phyloP scores from a whole-genome alignment of 2,329 filamentous ascomycete species.

The Geosmithia putterillii region DNA sequence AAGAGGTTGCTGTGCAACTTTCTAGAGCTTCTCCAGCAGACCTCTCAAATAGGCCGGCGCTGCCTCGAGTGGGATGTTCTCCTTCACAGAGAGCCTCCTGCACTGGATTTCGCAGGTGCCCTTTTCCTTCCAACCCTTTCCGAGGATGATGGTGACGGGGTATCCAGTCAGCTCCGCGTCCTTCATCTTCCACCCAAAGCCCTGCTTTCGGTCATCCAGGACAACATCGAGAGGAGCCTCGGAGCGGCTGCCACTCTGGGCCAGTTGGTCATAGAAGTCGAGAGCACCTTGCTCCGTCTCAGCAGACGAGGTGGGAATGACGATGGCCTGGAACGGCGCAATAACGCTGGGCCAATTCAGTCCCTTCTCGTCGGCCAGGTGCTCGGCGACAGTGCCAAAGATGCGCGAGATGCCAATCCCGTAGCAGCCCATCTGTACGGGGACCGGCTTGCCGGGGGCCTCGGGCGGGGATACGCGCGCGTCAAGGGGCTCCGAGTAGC shows the following conservation, averaged over 20 bases:
- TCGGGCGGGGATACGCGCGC: conserved; percentile 40
- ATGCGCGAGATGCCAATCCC: conserved; percentile 89
- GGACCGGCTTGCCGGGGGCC: conserved; percentile 20
- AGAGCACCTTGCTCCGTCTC: conserved; percentile 33
- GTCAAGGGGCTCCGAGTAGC: conserved; percentile 67
- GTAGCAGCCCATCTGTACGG: conserved; percentile 90
- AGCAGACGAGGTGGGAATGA: conserved; percentile 48
- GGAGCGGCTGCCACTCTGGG: conserved; percentile 6
- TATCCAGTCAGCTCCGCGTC: conserved; percentile 88
- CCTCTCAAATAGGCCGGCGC: conserved; percentile 25
- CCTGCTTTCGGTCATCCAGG: conserved; percentile 59
- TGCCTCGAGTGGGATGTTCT: conserved; percentile 39
- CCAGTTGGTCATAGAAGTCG: conserved; percentile 51
- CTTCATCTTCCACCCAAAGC: conserved; percentile 72
- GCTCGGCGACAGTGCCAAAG: conserved; percentile 73
- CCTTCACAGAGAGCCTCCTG: conserved; percentile 49
- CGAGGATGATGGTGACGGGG: conserved; percentile 70
- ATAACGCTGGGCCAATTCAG: conserved; percentile 82
- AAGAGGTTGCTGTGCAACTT: not conserved
- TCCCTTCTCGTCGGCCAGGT: conserved; percentile 57
- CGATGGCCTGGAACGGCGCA: conserved; percentile 67
- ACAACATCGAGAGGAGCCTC: conserved; percentile 43
- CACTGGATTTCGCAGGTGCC: conserved; percentile 68
- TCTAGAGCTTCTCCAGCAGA: conserved; percentile 35
- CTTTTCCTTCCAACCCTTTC: conserved; percentile 51